Base-by-base conservation (phyloP, 1,284 basidiomycete species). In the Coriolopsis trogii region DNA sequence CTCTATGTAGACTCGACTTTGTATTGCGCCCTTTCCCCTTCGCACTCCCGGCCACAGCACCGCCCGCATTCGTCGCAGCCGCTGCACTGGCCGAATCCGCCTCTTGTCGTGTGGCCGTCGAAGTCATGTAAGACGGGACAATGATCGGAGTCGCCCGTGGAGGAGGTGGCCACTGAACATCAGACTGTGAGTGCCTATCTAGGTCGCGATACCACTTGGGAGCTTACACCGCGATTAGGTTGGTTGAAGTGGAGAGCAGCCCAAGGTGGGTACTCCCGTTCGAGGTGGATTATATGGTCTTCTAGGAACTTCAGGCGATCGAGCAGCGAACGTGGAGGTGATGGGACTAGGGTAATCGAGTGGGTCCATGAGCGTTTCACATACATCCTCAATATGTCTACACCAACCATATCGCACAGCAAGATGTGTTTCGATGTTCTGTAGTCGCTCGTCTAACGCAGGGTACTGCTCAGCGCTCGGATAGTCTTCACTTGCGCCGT, bases 221-320 rank as follows among this genome's bases (percentile, higher is more conserved):
- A 51, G 26, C 86, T 44, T 71, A 91, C 89, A 16, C 84, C 86
- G 50, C 89, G 81, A 63, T 82, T 78, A 3, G 89, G 89, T 63
- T 91, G 89, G 55, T 87, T 89, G 64, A 91, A 91, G 63, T 91
- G 89, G 20, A 91, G 70, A 8, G 89, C 88, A 0, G 89, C 87
- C 89, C 89, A 91, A 4, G 89, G 87, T 2, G 89, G 89, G 61
- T 88, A 89, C 46, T 91, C 87, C 61, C 80, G 85, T 64, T 91
- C 89, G 1, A 91, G 71, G 43, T 77, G 76, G 30, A 87, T 76
- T 50, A 91, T 78, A 61, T 91, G 87, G 33, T 89, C 85, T 67
- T 91, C 89, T 2, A 91, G 67, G 55, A 81, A 83, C 58, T 81
- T 81, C 10, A 91, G 68, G 4, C 89, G 81, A 37, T 79, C 74